A percentile compares a stretch with the other conserved stretches of the same genome.
Conservation (phyloP, 768 basidiomycete genomes). For the Hysterangium stoloniferum region DNA sequence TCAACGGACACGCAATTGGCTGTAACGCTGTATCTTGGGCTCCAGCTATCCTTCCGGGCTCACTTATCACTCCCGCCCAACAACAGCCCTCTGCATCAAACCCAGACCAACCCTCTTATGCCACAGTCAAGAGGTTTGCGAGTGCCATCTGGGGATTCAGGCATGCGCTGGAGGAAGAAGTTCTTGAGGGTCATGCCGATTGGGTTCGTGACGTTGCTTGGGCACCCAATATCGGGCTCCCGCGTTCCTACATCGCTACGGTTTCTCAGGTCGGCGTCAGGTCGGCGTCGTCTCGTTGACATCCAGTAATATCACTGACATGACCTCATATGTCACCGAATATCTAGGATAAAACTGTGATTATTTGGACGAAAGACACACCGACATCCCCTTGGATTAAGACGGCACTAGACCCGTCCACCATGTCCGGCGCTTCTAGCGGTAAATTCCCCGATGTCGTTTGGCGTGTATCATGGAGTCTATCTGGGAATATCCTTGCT, state of each 20-base stretch:
- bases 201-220: conserved; percentile 44
- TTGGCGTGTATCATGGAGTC: conserved; percentile 98
- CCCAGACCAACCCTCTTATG: conserved; percentile 25
- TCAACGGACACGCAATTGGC: conserved; percentile 92
- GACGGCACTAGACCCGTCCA: conserved; percentile 67
- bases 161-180: conserved; percentile 15
- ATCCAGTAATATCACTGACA: background rate
- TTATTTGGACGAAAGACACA: conserved; percentile 86
- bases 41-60: conserved; percentile 80
- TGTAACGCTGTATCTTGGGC: conserved; percentile 98
- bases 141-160: conserved; percentile 40
- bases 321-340: no score
- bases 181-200: conserved; percentile 42
- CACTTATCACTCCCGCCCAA: conserved; percentile 62
- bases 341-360: conserved; percentile 78
- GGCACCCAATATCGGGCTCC: conserved; percentile 95
- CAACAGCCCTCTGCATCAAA: conserved; percentile 33
- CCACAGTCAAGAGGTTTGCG: conserved; percentile 85
- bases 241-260: conserved; percentile 90
- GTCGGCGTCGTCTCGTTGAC: no score
- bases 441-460: conserved; percentile 95
- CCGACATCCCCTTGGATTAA: conserved; percentile 71
- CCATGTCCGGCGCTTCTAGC: conserved; percentile 34
- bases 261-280: conserved; percentile 64
- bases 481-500: conserved; percentile 93